phyloP scores from a whole-genome alignment of 257 asterid species.

The Linaria vulgaris region DNA sequence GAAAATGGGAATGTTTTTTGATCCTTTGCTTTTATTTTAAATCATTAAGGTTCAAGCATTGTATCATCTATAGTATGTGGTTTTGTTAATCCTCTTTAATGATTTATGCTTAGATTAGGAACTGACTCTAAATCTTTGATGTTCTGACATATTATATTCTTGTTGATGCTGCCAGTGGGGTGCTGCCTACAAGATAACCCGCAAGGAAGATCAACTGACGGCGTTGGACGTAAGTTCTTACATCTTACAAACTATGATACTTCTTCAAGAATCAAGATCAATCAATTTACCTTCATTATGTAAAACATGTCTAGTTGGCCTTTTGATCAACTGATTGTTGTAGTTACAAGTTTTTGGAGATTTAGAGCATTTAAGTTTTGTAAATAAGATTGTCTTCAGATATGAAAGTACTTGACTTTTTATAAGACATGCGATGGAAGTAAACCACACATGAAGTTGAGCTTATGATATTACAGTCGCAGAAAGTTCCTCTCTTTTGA shows the following conservation, averaged over 20 bases:
- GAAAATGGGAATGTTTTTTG: too few species aligned
- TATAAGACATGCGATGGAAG: too few species aligned
- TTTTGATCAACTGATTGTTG: not conserved
- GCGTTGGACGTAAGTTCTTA: constrained; percentile 67
- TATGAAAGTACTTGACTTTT: too few species aligned
- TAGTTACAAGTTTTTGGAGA: not conserved
- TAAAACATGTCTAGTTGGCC: not conserved
- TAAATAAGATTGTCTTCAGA: not conserved
- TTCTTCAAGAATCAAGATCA: not conserved
- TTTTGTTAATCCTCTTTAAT: not conserved
- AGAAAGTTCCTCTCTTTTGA: too few species aligned
- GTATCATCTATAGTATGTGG: not conserved
- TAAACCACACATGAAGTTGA: too few species aligned
- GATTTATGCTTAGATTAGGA: constrained; percentile 7
- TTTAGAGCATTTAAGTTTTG: too few species aligned
- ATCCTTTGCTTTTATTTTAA: too few species aligned
- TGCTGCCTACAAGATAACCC: constrained; percentile 75
- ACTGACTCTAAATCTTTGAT: not conserved
- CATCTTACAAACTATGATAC: not conserved
- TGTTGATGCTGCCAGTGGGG: constrained; percentile 67
- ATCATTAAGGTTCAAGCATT: not conserved
- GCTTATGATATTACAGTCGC: too few species aligned
- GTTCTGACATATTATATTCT: not conserved
- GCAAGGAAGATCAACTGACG: constrained; percentile 63
- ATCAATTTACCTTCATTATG: not conserved